Base-by-base conservation (phyloP, 257 asterid genomes). In the Scutellaria barbata region DNA sequence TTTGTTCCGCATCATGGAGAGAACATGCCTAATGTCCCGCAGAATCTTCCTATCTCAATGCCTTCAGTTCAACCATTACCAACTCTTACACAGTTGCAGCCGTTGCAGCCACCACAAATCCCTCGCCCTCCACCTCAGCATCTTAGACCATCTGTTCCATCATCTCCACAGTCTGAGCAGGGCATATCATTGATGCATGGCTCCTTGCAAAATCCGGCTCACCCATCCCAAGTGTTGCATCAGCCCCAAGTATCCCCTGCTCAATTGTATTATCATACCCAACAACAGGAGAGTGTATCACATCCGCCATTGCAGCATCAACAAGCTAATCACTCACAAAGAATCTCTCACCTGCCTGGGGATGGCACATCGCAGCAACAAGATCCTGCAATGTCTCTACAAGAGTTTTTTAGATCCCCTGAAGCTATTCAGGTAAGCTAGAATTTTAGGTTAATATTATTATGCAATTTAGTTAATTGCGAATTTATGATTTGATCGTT, bases 21-120 rank as follows among this genome's bases (percentile, higher is more conserved):
- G n/a, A 84, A 74, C 83, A 57, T 79, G 60, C 67, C 82, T 50
- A 74, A 66, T 67, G 77, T 76, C 78, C 73, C 87, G 0, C 96
- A 86, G 66, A 88, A 87, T 74, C 78, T 75, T 75, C 83, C 88
- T 66, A 68, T 80, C 5, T 71, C 92, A 53, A 39, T 87, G 64
- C 81, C 89, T 66, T 69, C 88, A 52, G 58, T 76, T 53, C 95
- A 90, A 62, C 57, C 89, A 68, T 57, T 82, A 43, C 86, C 86
- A 43, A 72, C 85, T 37, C 81, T 85, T 73, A 60, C 84, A 74
- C 97, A 89, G 77, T 76, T 91, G 80, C 98, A 91, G 84, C 95
- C 96, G 0, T 79, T 89, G 57, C 98, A 94, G 87, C 92, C 96
- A 25, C 96, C 97, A n/a, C 96, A 87, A 73, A 84, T 86, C 67